These are phyloP conservation scores for Daedaleopsis nitida DNA, from an alignment of 768 basidiomycete genomes.

Conservation along the genomic window DNA sequence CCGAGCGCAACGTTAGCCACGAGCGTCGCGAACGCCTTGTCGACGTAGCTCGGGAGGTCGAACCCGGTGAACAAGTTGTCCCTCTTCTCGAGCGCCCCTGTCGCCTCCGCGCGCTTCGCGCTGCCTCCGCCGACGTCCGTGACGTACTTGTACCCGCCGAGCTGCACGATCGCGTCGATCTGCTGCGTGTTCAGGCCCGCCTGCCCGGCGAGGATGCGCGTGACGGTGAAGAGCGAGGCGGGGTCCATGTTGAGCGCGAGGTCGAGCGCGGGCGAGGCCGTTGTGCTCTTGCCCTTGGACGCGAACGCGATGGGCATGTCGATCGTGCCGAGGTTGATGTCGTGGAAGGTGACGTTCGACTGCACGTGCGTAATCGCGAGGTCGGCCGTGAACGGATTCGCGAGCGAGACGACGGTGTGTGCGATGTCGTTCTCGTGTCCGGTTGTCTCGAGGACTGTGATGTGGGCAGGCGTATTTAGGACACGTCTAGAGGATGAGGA, in stretches of 20 bases:
- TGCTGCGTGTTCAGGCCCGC: conserved; percentile 62
- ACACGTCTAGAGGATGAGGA: not conserved
- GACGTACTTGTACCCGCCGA: conserved; percentile 70
- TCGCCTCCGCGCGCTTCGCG: conserved; percentile 24
- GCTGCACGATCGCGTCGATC: conserved; percentile 62
- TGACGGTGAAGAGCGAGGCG: conserved; percentile 66
- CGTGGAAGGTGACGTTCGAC: conserved; percentile 63
- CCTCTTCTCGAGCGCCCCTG: conserved; percentile 34
- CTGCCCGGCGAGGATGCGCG: conserved; percentile 63
- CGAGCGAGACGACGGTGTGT: conserved; percentile 61
- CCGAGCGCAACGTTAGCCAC: conserved; percentile 60
- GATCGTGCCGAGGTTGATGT: conserved; percentile 65
- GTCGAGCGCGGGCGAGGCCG: conserved; percentile 57
- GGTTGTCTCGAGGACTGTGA: conserved; percentile 67
- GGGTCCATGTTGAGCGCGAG: conserved; percentile 72
- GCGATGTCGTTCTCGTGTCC: conserved; percentile 63
- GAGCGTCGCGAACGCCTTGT: conserved; percentile 66
- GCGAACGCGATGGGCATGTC: conserved; percentile 51
- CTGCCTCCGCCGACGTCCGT: conserved; percentile 35
- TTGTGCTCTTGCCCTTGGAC: conserved; percentile 53
- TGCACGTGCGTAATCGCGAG: conserved; percentile 59
- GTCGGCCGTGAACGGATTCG: conserved; percentile 67
- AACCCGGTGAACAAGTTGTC: conserved; percentile 61
- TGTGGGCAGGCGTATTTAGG: too few species aligned
- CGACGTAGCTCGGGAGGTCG: conserved; percentile 60